phyloP scores from a whole-genome alignment of 257 asterid genomes.

The Gentiana dahurica region DNA sequence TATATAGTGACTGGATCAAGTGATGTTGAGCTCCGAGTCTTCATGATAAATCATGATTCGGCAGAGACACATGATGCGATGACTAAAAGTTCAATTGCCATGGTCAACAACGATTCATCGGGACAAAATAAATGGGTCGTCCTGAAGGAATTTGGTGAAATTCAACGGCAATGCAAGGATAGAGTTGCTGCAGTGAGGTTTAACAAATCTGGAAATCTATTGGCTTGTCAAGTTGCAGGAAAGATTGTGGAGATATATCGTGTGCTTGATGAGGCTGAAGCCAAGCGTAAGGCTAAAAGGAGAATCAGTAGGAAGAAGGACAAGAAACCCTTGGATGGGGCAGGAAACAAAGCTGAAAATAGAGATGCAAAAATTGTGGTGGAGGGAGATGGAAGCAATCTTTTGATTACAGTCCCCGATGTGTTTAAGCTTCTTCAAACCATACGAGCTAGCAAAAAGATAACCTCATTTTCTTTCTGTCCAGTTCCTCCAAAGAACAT shows the following conservation, averaged over 20 bases:
- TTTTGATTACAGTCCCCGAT: slow-evolving; percentile 53
- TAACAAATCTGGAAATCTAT: slow-evolving; percentile 54
- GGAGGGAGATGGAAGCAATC: slow-evolving; percentile 36
- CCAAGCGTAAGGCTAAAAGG: slow-evolving; percentile 85
- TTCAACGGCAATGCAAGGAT: slow-evolving; percentile 75
- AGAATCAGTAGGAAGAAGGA: slow-evolving; percentile 66
- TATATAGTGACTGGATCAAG: slow-evolving; percentile 85
- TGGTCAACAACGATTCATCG: slow-evolving; percentile 20
- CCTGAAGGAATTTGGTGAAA: slow-evolving; percentile 71
- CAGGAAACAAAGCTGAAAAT: slow-evolving; percentile 35
- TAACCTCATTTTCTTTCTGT: slow-evolving; percentile 69
- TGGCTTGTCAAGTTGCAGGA: slow-evolving; percentile 96
- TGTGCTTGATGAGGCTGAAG: slow-evolving; percentile 76
- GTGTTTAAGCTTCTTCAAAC: slow-evolving; percentile 70
- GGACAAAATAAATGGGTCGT: slow-evolving; percentile 67
- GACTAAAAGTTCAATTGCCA: slow-evolving; percentile 21
- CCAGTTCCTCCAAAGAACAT: slow-evolving; percentile 46
- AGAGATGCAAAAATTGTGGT: slow-evolving; percentile 24
- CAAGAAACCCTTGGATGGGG: slow-evolving; percentile 52
- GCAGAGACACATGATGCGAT: slow-evolving; percentile 20
- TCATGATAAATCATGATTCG: slow-evolving; percentile 44
- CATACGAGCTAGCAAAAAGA: slow-evolving; percentile 67
- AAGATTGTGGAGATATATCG: slow-evolving; percentile 70
- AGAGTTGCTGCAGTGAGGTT: slow-evolving; percentile 76
- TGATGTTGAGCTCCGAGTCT: slow-evolving; percentile 79